These are phyloP conservation scores for Auriculariales sp. DNA, from an alignment of 768 basidiomycete genomes.

Conservation along the genomic window DNA sequence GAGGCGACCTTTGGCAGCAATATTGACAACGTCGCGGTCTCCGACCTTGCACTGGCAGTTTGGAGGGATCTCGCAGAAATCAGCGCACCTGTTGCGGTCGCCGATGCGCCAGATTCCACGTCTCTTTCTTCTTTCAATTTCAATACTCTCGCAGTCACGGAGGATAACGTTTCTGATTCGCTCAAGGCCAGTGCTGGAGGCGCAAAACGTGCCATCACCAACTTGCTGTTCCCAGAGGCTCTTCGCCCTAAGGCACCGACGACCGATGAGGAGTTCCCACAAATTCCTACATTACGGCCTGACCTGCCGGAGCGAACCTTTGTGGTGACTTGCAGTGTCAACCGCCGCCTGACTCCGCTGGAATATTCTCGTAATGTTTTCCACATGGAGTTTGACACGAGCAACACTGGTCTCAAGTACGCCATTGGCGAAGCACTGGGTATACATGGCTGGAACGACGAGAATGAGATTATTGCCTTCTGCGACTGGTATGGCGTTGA, in stretches of 20 bases:
- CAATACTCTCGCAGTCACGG: slow-evolving; percentile 62
- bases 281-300: slow-evolving; percentile 65
- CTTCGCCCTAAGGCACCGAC: slow-evolving; percentile 40
- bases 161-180: slow-evolving; percentile 25
- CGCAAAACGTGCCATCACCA: slow-evolving; percentile 53
- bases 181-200: slow-evolving; percentile 60
- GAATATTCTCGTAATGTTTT: slow-evolving; percentile 99
- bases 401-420: slow-evolving; percentile 87
- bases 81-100: slow-evolving; percentile 29
- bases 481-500: slow-evolving; percentile 86
- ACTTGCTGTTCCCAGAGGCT: slow-evolving; percentile 74
- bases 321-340: slow-evolving; percentile 87
- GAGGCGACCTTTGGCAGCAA: slow-evolving; percentile 28
- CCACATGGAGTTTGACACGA: slow-evolving; percentile 91
- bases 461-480: slow-evolving; percentile 74
- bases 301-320: slow-evolving; percentile 81
- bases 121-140: slow-evolving; percentile 45
- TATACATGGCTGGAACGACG: slow-evolving; percentile 96
- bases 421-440: slow-evolving; percentile 94
- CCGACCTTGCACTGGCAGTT: slow-evolving; percentile 15
- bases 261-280: slow-evolving; percentile 29
- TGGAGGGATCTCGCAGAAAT: slow-evolving; percentile 28
- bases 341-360: slow-evolving; percentile 82
- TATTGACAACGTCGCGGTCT: slow-evolving; percentile 28
- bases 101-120: slow-evolving; percentile 15